Evolutionary conservation across 441 rosid species (phyloP).

Genomic region (Caryocar brasiliense): DNA sequence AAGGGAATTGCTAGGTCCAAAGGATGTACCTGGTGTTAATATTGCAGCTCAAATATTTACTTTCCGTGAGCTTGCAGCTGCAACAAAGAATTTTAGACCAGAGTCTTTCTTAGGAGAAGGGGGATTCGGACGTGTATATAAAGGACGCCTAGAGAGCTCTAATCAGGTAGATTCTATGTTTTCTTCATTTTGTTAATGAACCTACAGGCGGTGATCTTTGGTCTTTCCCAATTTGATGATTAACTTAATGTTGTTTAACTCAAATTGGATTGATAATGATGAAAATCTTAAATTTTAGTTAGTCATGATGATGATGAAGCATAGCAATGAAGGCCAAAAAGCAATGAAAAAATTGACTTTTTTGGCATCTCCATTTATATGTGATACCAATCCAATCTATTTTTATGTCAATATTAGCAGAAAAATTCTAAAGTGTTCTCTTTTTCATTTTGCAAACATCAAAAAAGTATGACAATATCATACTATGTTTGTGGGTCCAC

Average conservation of each 20-base stretch:
- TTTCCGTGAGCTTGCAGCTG: conserved; percentile 82
- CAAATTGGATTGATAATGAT: background rate
- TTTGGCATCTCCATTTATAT: no score
- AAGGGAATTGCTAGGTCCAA: conserved; percentile 47
- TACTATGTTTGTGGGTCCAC: no score
- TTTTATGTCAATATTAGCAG: no score
- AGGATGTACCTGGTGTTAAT: conserved; percentile 45
- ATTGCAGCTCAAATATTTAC: conserved; percentile 86
- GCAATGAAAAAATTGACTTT: no score
- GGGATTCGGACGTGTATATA: conserved; percentile 91
- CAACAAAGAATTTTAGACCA: conserved; percentile 81
- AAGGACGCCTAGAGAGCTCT: conserved; percentile 75
- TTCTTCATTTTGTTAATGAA: background rate
- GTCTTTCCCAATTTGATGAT: background rate
- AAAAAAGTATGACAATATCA: no score
- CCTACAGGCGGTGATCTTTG: background rate
- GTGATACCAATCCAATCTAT: no score
- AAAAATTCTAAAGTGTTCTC: no score
- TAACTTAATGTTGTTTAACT: background rate
- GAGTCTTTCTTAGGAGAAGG: conserved; percentile 96
- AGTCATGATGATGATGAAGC: background rate
- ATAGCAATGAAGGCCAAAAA: background rate
- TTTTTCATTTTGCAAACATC: no score
- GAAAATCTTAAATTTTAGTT: background rate
- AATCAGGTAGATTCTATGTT: conserved; percentile 56